Conservation (phyloP, 148 eudicot genomes). For the Rhododendron ferrugineum region DNA sequence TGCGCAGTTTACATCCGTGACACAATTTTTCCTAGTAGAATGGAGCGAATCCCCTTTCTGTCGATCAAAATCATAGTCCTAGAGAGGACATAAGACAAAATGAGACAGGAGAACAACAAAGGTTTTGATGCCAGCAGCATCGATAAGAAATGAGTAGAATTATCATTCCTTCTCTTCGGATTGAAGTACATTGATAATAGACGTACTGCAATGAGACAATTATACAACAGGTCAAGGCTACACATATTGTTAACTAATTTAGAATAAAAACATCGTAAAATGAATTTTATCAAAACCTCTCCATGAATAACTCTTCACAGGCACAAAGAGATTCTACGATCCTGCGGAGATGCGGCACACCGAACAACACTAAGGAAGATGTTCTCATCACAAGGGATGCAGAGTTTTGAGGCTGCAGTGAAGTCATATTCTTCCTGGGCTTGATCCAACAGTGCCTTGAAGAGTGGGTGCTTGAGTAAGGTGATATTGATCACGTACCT, state of each 20-base stretch:
- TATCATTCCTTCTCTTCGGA: neutral
- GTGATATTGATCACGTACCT: conserved; percentile 69
- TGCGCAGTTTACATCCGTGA: neutral
- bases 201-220: conserved; percentile 7
- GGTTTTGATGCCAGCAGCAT: neutral
- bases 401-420: conserved; percentile 51
- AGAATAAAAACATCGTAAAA: neutral
- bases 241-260: conserved; percentile 3
- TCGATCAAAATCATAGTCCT: neutral
- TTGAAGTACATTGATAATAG: conserved; percentile 1
- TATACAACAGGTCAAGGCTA: neutral
- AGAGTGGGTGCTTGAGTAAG: conserved; percentile 66
- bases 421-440: conserved; percentile 66
- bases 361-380: conserved; percentile 64
- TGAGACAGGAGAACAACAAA: neutral
- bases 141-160: conserved; percentile 4
- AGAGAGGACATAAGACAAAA: neutral
- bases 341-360: conserved; percentile 40
- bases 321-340: conserved; percentile 25
- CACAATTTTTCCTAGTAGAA: neutral
- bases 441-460: conserved; percentile 70
- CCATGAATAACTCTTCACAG: conserved; percentile 17
- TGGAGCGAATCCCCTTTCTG: neutral
- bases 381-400: conserved; percentile 74
- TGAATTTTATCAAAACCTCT: conserved; percentile 6